These are phyloP conservation scores for Alternaria dauci DNA, from an alignment of 2,329 filamentous ascomycete species.

Conservation along the genomic window DNA sequence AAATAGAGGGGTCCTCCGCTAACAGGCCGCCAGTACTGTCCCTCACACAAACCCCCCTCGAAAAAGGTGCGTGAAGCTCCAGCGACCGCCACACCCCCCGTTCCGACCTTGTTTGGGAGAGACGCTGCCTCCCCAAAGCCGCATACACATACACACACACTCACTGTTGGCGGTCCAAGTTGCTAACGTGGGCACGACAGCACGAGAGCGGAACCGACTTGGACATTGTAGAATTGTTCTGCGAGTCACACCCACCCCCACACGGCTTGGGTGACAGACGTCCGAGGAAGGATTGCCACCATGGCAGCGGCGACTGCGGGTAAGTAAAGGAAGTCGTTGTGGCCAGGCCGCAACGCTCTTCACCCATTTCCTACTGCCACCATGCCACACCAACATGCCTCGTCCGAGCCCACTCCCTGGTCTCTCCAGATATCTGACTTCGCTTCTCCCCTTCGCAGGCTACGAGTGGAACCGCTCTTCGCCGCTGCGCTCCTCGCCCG, in stretches of 20 bases:
- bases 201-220: slow-evolving; percentile 19
- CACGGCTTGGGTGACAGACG: slow-evolving; percentile 28
- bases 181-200: slow-evolving; percentile 31
- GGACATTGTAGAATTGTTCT: slow-evolving; percentile 18
- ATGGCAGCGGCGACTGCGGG: slow-evolving; percentile 55
- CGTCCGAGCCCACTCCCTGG: slow-evolving; percentile 32
- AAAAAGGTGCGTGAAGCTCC: slow-evolving; percentile 44
- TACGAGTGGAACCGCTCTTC: slow-evolving; percentile 54
- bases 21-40: slow-evolving; percentile 43
- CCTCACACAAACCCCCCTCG: slow-evolving; percentile 36
- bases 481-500: slow-evolving; percentile 59
- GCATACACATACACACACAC: background rate
- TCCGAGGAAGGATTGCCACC: slow-evolving; percentile 35
- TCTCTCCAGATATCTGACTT: slow-evolving; percentile 46
- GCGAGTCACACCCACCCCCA: slow-evolving; percentile 17
- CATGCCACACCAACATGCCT: slow-evolving; percentile 19
- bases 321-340: slow-evolving; percentile 42
- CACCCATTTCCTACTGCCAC: slow-evolving; percentile 34
- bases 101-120: background rate
- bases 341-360: slow-evolving; percentile 31
- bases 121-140: background rate
- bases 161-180: slow-evolving; percentile 7
- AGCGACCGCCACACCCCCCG: slow-evolving; percentile 17
- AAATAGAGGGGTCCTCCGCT: slow-evolving; percentile 46
- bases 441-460: slow-evolving; percentile 46